Base-by-base conservation (phyloP, 371 early-diverging fungal genomes). In the Haplosporangium sp. region DNA sequence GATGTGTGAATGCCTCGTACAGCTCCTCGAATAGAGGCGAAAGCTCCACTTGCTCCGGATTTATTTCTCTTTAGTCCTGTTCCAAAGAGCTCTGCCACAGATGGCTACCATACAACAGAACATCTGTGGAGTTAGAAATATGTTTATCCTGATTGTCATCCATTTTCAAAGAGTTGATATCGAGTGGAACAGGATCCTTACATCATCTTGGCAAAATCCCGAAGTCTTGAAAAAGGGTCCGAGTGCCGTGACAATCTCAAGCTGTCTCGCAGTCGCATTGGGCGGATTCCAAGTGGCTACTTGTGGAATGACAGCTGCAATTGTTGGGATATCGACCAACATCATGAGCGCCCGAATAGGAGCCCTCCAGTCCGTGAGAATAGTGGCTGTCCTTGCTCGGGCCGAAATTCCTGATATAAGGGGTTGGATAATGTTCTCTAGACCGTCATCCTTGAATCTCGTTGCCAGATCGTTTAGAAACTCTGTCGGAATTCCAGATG, bases 201-300 rank as follows among this genome's bases (percentile, higher is more conserved):
- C 87, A 48, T 88, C 86, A 54, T 82, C 77, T 42, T 81, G 81
- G 14, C 89, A 87, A 53, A 90, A 92, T 16, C 82, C 87, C 14
- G 92, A 85, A 0, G 90, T 66, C 29, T 83, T 75, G 58, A 94
- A 87, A 55, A 92, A 92, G 6, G 94, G 94, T 0, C 96, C 96
- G 2, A 95, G 77, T 23, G 94, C 69, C 21, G 94, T 87, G 6
- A 86, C 61, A 6, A 89, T 61, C 65, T 95, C 95, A 18, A 94
- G 82, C 21, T 83, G 86, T 5, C 84, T 74, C 0, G 94, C 89
- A 0, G 83, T 82, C 1, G 83, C 75, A 55, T 85, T 68, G 0
- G 68, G 56, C 3, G 94, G 94, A 66, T 89, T 83, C 84, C 82
- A 96, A 77, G 79, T 92, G 67, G 60, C 84, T 47, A 82, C 86